Evolutionary conservation across 495 filamentous ascomycete genomes (phyloP).

Genomic region (Penicillium cinerascens): DNA sequence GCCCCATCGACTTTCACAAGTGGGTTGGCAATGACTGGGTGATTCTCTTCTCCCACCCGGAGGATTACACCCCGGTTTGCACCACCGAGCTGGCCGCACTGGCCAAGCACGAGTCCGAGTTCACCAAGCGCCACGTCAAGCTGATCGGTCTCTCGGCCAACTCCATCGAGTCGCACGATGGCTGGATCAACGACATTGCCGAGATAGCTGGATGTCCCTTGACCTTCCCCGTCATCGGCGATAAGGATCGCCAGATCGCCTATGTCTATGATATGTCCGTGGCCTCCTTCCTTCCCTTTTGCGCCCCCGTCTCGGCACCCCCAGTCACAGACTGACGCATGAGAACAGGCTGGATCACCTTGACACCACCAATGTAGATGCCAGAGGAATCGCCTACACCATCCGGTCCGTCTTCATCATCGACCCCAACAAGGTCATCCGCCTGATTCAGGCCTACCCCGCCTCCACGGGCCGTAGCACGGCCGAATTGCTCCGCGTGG

Average conservation of each 20-base stretch:
- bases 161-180: slow-evolving; percentile 5
- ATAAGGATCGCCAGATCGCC: slow-evolving; percentile 4
- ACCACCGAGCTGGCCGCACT: not conserved
- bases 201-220: slow-evolving; percentile 5
- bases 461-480: slow-evolving; percentile 2
- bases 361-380: not conserved
- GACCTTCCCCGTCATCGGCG: slow-evolving; percentile 5
- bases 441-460: slow-evolving; percentile 1
- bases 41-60: slow-evolving; percentile 1
- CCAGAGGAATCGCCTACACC: slow-evolving; percentile 4
- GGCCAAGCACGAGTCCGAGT: slow-evolving; percentile 2
- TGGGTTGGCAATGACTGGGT: not conserved
- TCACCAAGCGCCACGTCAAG: slow-evolving; percentile 4
- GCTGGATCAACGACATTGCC: slow-evolving; percentile 7
- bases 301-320: too few relatives aligned
- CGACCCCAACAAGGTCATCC: slow-evolving; percentile 5
- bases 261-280: not conserved
- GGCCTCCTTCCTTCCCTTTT: too few relatives aligned
- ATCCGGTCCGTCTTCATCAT: slow-evolving; percentile 6
- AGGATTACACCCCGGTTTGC: not conserved
- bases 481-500: not conserved
- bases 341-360: too few relatives aligned
- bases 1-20: slow-evolving; percentile 1
- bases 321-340: too few relatives aligned
- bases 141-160: slow-evolving; percentile 5